Base-by-base conservation (phyloP, 2,329 filamentous ascomycete species). In the Colletotrichum phormii region DNA sequence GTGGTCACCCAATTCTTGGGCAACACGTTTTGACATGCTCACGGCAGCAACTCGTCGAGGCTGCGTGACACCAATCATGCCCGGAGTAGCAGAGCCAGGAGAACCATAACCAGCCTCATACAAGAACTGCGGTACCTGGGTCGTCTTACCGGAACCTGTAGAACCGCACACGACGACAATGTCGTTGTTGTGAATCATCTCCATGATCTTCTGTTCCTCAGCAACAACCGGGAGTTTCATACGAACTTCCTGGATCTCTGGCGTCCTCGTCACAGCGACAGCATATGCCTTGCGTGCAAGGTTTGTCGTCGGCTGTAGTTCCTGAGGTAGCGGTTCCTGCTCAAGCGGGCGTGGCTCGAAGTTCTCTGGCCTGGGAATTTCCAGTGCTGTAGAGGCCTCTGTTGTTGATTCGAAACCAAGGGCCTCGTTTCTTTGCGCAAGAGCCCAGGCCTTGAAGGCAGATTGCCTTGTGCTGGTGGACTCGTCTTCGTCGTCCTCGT, bases 171-270 rank as follows among this genome's bases (percentile, higher is more conserved):
- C 91, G 12, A 99, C 93, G 1, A 98, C 94, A 4, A 95, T 91
- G 64, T 96, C 90, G 80, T 98, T 93, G 80, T 96, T 96, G 82
- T 98, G 93, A 61, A 99, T 95, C 1, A 95, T 95, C 82, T 99
- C 97, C 95, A 99, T 98, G 35, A 99, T 95, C 78, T 93, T 95
- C 80, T 99, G 97, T 82, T 99, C 97, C 81, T 98, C 95, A 1
- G 94, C 94, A 1, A 98, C 95, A 1, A 99, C 94, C 0, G 97
- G 97, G 18, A 99, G 87, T 68, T 93, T 90, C 59, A 97, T 82
- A 13, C 97, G 91, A 12, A 92, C 90, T 60, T 92, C 89, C 80
- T 98, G 94, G 26, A 98, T 93, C 22, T 93, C 92, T 5, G 91
- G 84, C 0, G 89, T 85, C 70, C 97, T 90, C 51, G 89, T 84